Base-by-base conservation (phyloP, 352 stramenopile genomes). In the Pythium myriotylum region DNA sequence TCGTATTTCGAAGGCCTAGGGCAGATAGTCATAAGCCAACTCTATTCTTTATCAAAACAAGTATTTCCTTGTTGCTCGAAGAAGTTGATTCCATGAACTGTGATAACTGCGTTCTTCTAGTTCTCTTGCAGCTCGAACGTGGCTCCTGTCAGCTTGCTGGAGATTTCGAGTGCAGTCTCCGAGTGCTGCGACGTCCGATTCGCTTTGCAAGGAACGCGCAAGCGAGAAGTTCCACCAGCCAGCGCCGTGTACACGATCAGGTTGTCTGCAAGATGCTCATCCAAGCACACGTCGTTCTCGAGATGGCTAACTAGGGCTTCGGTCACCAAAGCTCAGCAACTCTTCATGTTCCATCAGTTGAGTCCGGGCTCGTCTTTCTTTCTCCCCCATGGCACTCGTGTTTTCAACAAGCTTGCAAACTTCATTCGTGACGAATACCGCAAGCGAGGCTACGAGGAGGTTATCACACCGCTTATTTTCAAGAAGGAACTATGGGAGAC, bases 401-500 rank as follows among this genome's bases (percentile, higher is more conserved):
- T 99, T 46, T 99, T 99, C 84, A 99, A 99, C 74, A 97, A 90
- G 48, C 86, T 99, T 13, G 73, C 72, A 14, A 76, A 84, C 46
- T 94, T 94, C 59, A 94, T 96, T 41, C 84, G 87, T 20, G 59
- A 80, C 14, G 75, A 94, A 56, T 98, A 99, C 62, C 64, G 88
- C 26, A 76, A 77, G 40, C 85, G 92, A 54, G 95, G 93, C 5
- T 99, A 99, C 64, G 89, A 98, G 24, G 81, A 99, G 62, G 91
- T 99, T 14, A 99, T 99, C 72, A 98, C 95, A 54, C 97, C 97
- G 8, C 84, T 98, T 60, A 98, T 99, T 68, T 98, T 96, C 75
- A 99, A 99, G 72, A 92, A 98, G 56, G 83, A 99, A 52, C 72
- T 99, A 5, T 99, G 97, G 97, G 95, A 98, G 67, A 99, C 92